A percentile compares a stretch with the other conserved stretches of the same genome.
Evolutionary conservation across 257 asterid species (phyloP).

Genomic region (Penstemon davidsonii): DNA sequence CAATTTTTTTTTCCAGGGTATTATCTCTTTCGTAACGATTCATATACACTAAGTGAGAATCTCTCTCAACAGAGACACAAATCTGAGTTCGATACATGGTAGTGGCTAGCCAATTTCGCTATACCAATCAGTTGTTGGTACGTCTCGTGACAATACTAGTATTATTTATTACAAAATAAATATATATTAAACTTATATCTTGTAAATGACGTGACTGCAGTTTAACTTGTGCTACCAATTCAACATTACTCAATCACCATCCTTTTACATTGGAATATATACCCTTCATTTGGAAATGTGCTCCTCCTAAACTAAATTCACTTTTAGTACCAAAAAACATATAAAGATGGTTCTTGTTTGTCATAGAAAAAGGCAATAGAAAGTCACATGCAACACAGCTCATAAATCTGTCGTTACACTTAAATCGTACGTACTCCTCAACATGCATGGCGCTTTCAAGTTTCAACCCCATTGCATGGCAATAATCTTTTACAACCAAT

Average conservation of each 20-base stretch:
- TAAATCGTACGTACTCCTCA: background rate
- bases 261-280: background rate
- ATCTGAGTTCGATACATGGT: no score
- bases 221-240: no score
- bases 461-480: conserved; percentile 10
- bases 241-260: background rate
- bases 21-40: no score
- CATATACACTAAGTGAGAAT: no score
- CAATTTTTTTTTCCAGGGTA: no score
- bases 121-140: no score
- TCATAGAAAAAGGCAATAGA: conserved; percentile 16
- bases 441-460: conserved; percentile 16
- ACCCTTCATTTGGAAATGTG: conserved; percentile 15
- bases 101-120: no score
- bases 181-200: no score
- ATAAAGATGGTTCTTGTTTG: conserved; percentile 33
- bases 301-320: background rate
- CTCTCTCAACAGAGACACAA: no score
- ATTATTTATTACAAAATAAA: no score
- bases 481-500: conserved; percentile 21
- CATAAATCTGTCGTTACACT: conserved; percentile 22
- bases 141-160: no score
- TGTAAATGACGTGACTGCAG: no score
- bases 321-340: conserved; percentile 22
- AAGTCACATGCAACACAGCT: conserved; percentile 44